Conservation (phyloP, 176 grass and related monocot genomes). For the Oryza meyeriana region DNA sequence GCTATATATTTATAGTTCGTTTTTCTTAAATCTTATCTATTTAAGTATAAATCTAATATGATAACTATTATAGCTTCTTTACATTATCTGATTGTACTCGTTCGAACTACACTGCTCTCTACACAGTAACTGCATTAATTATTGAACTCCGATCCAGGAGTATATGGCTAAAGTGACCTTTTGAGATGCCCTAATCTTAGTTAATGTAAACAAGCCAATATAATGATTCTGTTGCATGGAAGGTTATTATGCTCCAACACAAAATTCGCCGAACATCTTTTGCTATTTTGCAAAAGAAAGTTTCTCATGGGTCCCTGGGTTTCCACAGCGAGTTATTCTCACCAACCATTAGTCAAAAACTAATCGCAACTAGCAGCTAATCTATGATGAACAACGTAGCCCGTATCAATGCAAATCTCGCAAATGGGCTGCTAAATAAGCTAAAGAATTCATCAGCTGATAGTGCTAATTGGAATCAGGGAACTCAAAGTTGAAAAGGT, state of each 20-base stretch:
- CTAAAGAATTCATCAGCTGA: not conserved
- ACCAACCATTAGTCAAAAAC: not conserved
- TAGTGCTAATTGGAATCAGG: not conserved
- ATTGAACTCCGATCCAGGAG: too few species aligned
- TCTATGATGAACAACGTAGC: not conserved
- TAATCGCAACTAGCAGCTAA: not conserved
- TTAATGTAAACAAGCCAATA: not conserved
- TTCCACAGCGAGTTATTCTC: not conserved
- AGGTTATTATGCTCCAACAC: not conserved
- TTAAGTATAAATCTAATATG: too few species aligned
- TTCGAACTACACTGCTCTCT: too few species aligned
- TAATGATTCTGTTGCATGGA: not conserved
- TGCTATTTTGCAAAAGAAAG: not conserved
- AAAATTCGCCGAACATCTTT: not conserved
- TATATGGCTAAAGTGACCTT: too few species aligned
- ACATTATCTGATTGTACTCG: too few species aligned
- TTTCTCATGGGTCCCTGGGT: not conserved
- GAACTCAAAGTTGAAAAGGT: not conserved
- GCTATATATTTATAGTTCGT: too few species aligned
- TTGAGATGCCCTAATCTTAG: not conserved
- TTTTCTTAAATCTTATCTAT: too few species aligned
- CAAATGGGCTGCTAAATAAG: not conserved
- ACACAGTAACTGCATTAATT: too few species aligned
- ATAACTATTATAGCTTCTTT: too few species aligned
- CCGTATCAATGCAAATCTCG: not conserved